Base-by-base conservation (phyloP, 306 rosid species). In the Luffa acutangula region DNA sequence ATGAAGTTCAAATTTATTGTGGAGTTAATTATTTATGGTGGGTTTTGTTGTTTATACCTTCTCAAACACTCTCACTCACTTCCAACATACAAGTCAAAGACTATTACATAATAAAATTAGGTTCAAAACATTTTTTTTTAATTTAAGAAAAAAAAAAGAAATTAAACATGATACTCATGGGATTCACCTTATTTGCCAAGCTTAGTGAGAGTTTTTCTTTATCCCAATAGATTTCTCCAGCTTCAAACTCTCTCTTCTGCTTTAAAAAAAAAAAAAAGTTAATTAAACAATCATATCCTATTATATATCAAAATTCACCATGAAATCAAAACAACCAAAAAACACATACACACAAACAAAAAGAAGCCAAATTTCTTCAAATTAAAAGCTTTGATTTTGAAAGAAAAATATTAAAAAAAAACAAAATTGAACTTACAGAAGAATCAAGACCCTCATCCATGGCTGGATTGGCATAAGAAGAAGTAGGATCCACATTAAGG, bases 401-500 rank as follows among this genome's bases (percentile, higher is more conserved):
- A 25, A 54, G 11, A 56, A 7, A 18, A 18, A 18, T 18, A 56
- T 18, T 0, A 56, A 0, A n/a, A 58, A 6, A 17, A 37, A 36
- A 59, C 34, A 5, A 1, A 7, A 39, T 9, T 1, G 0, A 25
- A 82, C 89, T 69, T 71, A 86, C 90, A 69, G 78, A 77, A 79
- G 71, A 75, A 79, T 37, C 43, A 9, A 54, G 70, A 52, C 42
- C 67, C 0, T 10, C 57, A 25, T 43, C 39, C 5, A 21, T 79
- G 66, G 63, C 75, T 13, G 76, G 25, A 21, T 20, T 66, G 41
- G 51, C 41, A 46, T 45, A 46, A 46, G 39, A 25, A 45, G 76
- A 25, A 76, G 57, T 21, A 11, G 93, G 87, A 79, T 62, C 42
- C 34, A 84, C 15, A 48, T 86, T 89, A 45, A 94, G 97, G 78